phyloP scores from a whole-genome alignment of 495 filamentous ascomycete genomes.

The Pyronema domesticum region DNA sequence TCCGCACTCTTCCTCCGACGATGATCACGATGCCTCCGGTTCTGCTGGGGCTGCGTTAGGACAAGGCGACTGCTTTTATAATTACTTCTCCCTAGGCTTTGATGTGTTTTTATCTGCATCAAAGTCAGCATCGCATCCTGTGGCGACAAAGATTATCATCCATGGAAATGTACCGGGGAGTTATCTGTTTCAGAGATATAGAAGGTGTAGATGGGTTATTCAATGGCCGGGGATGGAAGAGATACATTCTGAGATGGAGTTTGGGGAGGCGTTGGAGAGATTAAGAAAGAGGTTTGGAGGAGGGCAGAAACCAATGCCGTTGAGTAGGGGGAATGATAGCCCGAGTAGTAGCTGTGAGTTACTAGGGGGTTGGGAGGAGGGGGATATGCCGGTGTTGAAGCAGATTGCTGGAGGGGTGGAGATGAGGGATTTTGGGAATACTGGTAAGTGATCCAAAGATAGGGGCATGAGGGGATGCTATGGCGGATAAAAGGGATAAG shows the following conservation, averaged over 20 bases:
- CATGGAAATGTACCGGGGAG: conserved; percentile 91
- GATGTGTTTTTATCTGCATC: conserved; percentile 81
- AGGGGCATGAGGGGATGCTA: conserved; percentile 11
- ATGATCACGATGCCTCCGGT: conserved; percentile 40
- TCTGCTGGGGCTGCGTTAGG: no score
- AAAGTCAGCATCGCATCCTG: conserved; percentile 39
- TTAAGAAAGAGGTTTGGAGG: conserved; percentile 50
- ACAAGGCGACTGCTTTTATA: conserved; percentile 64
- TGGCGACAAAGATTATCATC: conserved; percentile 75
- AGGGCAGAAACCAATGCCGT: conserved; percentile 57
- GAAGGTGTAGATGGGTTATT: conserved; percentile 75
- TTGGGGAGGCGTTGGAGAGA: conserved; percentile 46
- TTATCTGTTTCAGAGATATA: conserved; percentile 89
- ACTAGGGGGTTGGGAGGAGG: conserved; percentile 78
- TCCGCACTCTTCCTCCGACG: conserved; percentile 64
- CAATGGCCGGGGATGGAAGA: conserved; percentile 32
- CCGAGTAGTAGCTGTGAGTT: conserved; percentile 81
- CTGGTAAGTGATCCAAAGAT: conserved; percentile 1
- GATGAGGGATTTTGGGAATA: conserved; percentile 29
- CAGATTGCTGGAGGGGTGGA: conserved; percentile 16
- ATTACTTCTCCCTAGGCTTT: conserved; percentile 90
- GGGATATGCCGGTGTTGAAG: conserved; percentile 25
- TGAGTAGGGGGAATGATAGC: conserved; percentile 81
- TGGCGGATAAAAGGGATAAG: conserved; percentile 28
- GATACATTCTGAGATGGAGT: conserved; percentile 53